Percentiles rank a stretch among this genome's conserved stretches.
These are phyloP conservation scores for Gamsiella multidivaricata DNA, from an alignment of 192 early-diverging fungal genomes.

Conservation along the genomic window DNA sequence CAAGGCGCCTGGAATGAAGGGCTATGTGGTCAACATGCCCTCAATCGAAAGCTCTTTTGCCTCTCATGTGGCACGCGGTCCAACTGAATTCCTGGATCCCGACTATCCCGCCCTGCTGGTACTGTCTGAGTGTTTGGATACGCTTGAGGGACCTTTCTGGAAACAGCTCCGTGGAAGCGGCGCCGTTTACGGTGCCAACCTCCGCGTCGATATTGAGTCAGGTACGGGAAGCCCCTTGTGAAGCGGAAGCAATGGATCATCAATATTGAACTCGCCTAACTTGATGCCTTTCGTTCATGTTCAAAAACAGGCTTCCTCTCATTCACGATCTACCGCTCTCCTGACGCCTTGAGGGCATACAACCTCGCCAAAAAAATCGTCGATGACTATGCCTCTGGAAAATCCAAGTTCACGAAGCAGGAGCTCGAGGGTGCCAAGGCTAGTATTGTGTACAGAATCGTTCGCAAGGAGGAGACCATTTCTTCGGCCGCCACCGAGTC, in stretches of 20 bases:
- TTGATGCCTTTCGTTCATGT: too few species aligned
- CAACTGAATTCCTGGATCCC: slow-evolving; percentile 57
- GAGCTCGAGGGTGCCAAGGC: slow-evolving; percentile 68
- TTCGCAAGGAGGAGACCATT: slow-evolving; percentile 54
- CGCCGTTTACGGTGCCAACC: slow-evolving; percentile 62
- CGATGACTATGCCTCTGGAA: slow-evolving; percentile 58
- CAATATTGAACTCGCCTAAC: too few species aligned
- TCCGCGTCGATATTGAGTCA: slow-evolving; percentile 58
- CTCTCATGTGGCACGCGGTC: slow-evolving; percentile 60
- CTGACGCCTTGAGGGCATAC: slow-evolving; percentile 64
- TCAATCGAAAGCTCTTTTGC: slow-evolving; percentile 69
- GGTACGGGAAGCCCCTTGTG: too few species aligned
- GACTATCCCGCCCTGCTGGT: slow-evolving; percentile 68
- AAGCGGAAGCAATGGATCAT: too few species aligned
- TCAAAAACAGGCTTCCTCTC: slow-evolving; percentile 50
- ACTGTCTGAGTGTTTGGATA: slow-evolving; percentile 63
- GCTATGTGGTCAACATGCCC: slow-evolving; percentile 62
- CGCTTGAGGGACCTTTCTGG: slow-evolving; percentile 71
- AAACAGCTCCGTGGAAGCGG: slow-evolving; percentile 71
- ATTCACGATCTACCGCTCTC: slow-evolving; percentile 63
- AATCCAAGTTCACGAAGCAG: slow-evolving; percentile 59
- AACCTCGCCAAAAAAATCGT: slow-evolving; percentile 63
- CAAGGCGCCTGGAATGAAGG: slow-evolving; percentile 52
- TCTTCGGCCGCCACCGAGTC: slow-evolving; percentile 57
- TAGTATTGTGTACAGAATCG: slow-evolving; percentile 65